phyloP scores from a whole-genome alignment of 2,329 filamentous ascomycete genomes.

The Ascochyta clinopodiicola region DNA sequence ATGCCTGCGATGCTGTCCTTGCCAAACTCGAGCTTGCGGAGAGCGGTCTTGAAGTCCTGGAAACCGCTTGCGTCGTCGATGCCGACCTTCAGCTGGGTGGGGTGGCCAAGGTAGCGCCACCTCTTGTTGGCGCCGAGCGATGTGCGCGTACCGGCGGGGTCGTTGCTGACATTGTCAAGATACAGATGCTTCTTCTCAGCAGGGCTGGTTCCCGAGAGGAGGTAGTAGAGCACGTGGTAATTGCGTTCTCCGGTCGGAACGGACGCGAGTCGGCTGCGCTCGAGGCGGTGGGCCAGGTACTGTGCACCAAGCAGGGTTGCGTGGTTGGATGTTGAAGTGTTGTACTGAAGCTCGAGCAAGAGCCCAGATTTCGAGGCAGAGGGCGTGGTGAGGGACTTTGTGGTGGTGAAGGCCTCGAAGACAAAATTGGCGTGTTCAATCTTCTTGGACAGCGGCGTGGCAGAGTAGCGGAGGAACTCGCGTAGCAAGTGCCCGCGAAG shows the following conservation, averaged over 20 bases:
- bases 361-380: constrained; percentile 95
- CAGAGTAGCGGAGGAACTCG: constrained; percentile 84
- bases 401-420: constrained; percentile 95
- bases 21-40: constrained; percentile 93
- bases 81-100: constrained; percentile 94
- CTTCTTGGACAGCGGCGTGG: constrained; percentile 91
- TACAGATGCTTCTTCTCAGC: constrained; percentile 89
- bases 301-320: constrained; percentile 93
- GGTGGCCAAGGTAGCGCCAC: constrained; percentile 96
- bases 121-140: constrained; percentile 72
- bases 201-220: constrained; percentile 87
- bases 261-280: constrained; percentile 87
- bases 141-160: constrained; percentile 59
- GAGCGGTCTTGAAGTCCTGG: constrained; percentile 94
- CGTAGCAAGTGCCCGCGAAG: constrained; percentile 87
- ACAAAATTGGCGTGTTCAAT: constrained; percentile 92
- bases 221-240: constrained; percentile 95
- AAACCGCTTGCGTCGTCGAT: constrained; percentile 97
- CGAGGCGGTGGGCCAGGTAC: constrained; percentile 88
- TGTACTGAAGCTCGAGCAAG: constrained; percentile 96
- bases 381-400: constrained; percentile 93
- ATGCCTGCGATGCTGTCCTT: constrained; percentile 94
- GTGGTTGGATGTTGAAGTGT: constrained; percentile 82
- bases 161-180: constrained; percentile 61
- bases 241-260: constrained; percentile 96